A percentile compares a stretch with the other conserved stretches of the same genome.
These are phyloP conservation scores for Allantophomopsis lycopodina DNA, from an alignment of 2,329 filamentous ascomycete species.

Conservation along the genomic window DNA sequence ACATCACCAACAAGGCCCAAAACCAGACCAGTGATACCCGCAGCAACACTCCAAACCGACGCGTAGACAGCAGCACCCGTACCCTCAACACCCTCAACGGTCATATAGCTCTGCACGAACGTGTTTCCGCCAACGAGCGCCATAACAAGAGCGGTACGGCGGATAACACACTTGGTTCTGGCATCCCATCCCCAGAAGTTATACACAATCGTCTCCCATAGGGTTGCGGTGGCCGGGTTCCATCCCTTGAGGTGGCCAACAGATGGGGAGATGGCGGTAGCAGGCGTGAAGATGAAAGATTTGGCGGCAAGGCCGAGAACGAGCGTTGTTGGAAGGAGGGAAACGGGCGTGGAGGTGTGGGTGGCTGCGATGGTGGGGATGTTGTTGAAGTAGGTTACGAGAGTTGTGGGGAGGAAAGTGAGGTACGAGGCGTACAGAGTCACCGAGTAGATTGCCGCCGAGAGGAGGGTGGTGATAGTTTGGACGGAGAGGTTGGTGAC, in stretches of 20 bases:
- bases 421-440: conserved; percentile 55
- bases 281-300: conserved; percentile 65
- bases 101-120: conserved; percentile 50
- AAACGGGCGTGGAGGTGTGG: conserved; percentile 46
- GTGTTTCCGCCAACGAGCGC: conserved; percentile 43
- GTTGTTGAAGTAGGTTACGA: conserved; percentile 65
- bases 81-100: conserved; percentile 56
- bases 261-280: conserved; percentile 33
- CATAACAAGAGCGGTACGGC: conserved; percentile 46
- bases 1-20: conserved; percentile 37
- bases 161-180: conserved; percentile 48
- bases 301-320: conserved; percentile 56
- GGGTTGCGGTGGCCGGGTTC: conserved; percentile 47
- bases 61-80: conserved; percentile 62
- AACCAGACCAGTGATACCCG: conserved; percentile 40
- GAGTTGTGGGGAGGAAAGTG: conserved; percentile 54
- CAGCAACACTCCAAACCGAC: conserved; percentile 58
- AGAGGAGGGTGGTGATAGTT: conserved; percentile 51
- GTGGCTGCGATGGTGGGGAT: conserved; percentile 56
- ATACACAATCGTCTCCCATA: conserved; percentile 57
- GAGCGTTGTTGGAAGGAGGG: conserved; percentile 42
- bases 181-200: conserved; percentile 59
- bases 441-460: conserved; percentile 63
- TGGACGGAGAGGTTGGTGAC: conserved; percentile 48
- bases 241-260: conserved; percentile 39